phyloP scores from a whole-genome alignment of 2,329 filamentous ascomycete species.

The Aureobasidium pullulans region DNA sequence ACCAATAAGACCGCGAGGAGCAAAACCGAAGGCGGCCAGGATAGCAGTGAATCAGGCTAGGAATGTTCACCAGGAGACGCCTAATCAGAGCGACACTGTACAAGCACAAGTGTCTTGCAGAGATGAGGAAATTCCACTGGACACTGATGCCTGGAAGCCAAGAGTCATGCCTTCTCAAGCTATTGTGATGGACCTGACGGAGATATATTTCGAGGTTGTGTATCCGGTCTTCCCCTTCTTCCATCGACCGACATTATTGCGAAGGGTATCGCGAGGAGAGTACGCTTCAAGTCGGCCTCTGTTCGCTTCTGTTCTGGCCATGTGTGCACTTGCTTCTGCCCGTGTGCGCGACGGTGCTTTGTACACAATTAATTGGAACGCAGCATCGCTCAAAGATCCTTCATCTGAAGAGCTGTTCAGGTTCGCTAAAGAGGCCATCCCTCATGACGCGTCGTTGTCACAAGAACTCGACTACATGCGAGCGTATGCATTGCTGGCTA shows the following conservation, averaged over 20 bases:
- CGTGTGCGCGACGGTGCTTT: slow-evolving; percentile 45
- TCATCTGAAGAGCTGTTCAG: slow-evolving; percentile 38
- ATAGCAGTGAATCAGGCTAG: not conserved
- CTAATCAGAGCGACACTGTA: not conserved
- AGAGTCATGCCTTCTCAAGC: slow-evolving; percentile 23
- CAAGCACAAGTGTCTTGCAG: not conserved
- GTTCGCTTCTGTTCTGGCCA: slow-evolving; percentile 48
- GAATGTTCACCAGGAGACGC: not conserved
- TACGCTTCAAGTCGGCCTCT: slow-evolving; percentile 34
- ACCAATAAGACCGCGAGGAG: slow-evolving; percentile 32
- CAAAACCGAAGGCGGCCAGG: not conserved
- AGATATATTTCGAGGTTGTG: slow-evolving; percentile 44
- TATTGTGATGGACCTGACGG: slow-evolving; percentile 35
- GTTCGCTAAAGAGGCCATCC: slow-evolving; percentile 35
- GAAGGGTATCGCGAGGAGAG: slow-evolving; percentile 33
- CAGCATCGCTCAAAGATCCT: slow-evolving; percentile 34
- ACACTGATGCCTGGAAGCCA: slow-evolving; percentile 17
- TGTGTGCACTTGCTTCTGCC: slow-evolving; percentile 43
- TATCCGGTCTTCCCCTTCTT: slow-evolving; percentile 47
- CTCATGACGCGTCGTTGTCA: slow-evolving; percentile 30
- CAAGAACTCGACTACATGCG: slow-evolving; percentile 37
- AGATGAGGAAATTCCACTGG: slow-evolving; percentile 10
- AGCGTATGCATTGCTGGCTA: slow-evolving; percentile 42
- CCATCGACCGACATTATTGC: slow-evolving; percentile 35
- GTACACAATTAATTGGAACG: slow-evolving; percentile 35